Base-by-base conservation (phyloP, 768 basidiomycete species). In the Piloderma croceum region DNA sequence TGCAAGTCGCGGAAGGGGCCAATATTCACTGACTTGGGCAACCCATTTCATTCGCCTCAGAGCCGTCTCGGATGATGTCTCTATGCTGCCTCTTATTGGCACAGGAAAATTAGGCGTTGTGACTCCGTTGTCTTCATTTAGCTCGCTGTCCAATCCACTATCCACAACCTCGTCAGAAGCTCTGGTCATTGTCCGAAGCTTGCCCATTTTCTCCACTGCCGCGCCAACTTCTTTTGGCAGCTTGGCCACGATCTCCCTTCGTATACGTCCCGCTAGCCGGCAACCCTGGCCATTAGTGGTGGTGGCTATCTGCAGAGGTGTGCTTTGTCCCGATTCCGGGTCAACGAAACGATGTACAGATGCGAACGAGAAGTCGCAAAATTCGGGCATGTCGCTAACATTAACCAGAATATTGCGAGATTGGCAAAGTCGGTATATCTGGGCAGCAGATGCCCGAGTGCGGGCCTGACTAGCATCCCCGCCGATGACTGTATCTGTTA, bases 21-120 rank as follows among this genome's bases (percentile, higher is more conserved):
- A 97, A 59, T 96, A 97, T 58, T 97, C 93, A 70, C 90, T 93
- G 50, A 98, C 77, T 58, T 97, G 94, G 0, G 90, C 82, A 3
- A 96, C 83, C 90, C 91, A 97, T 59, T 83, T 79, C 77, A 96
- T 88, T 12, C 86, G 70, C 23, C 91, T 71, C 42, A 63, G 69
- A 38, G 74, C 65, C 19, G 57, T 64, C 47, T 84, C 83, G 2
- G 47, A 31, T 6, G 51, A 59, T 3, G 61, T 69, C 57, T 71
- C 69, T 21, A 58, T 51, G 3, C 39, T 38, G 9, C 49, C 47
- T 29, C 79, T 65, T 34, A 75, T 67, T 0, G 79, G 73, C 2
- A 87, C 81, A 1, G 83, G 86, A n/a, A 63, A 57, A 47, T 88
- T 87, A 15, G 84, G 85, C 1, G 81, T 86, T 9, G 64, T 51